Evolutionary conservation across 2,329 filamentous ascomycete species (phyloP), one percentile per base, ranked within the genome.

Genomic region (Tolypocladium sp.): DNA sequence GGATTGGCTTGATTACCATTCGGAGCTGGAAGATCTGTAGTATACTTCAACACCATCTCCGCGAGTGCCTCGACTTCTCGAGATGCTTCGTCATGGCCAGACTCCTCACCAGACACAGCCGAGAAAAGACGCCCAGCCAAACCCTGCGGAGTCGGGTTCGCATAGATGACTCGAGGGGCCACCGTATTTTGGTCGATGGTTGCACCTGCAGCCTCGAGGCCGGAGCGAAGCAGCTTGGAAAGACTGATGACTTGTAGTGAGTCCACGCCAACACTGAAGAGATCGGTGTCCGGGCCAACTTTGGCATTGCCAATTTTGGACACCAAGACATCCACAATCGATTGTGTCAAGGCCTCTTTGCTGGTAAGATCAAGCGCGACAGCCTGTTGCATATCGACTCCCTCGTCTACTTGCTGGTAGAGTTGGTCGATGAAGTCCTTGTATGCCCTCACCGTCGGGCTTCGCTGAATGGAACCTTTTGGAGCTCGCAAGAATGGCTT

Each of bases 401-500:
- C 35, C 9, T n/a, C 46, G 5, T 60, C 66, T 0, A 65, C 69
- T 1, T 67, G 62, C 6, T 67, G 63, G 58, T 80, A 81, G 0
- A 80, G 58, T n/a, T 66, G 63, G 30, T 78, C 71, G 25, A 81
- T 79, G 58, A 79, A 76, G 0, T 74, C 67, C 35, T 72, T 66
- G 62, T 81, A 82, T 42, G 76, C 55, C 53, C 71, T 73, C 2
- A 76, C 46, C 0, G 77, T 75, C 2, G 60, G 62, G 0, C 68
- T 64, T 33, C 77, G 71, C 65, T 77, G 77, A 4, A 82, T 63
- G 0, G 76, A 77, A 1, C 78, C 78, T 64, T 82, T 82, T 1
- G 71, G 71, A 0, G 79, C 72, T 3, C 75, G 70, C 0, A 69
- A 64, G 57, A 82, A 77, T 0, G 78, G 77, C 64, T 76, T 77